These are phyloP conservation scores for Diospyros lotus DNA, from an alignment of 148 eudicot species.

Conservation along the genomic window DNA sequence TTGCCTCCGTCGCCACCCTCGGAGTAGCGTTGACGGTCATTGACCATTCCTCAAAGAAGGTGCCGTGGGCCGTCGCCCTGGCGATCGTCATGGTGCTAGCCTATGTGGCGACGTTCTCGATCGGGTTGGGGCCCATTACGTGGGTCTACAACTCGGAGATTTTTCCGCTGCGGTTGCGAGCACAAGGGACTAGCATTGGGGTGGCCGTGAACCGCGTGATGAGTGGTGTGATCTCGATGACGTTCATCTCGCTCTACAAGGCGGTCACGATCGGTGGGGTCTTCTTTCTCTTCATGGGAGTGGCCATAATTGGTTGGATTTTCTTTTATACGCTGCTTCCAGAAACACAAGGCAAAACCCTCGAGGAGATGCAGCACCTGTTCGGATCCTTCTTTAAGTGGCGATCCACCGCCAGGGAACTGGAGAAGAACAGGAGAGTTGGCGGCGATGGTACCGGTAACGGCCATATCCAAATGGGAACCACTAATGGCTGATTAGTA, in stretches of 20 bases:
- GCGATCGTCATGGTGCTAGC: slow-evolving; percentile 12
- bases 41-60: slow-evolving; percentile 8
- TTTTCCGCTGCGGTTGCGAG: slow-evolving; percentile 29
- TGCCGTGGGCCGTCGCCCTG: slow-evolving; percentile 26
- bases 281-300: slow-evolving; percentile 42
- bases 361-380: slow-evolving; percentile 21
- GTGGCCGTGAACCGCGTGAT: slow-evolving; percentile 51
- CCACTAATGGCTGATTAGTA: too few relatives aligned
- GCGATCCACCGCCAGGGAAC: background rate
- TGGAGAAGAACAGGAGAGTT: background rate
- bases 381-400: slow-evolving; percentile 9
- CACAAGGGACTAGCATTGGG: slow-evolving; percentile 47
- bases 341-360: slow-evolving; percentile 23
- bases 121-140: slow-evolving; percentile 29
- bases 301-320: slow-evolving; percentile 22
- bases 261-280: slow-evolving; percentile 55
- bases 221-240: slow-evolving; percentile 59
- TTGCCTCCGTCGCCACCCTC: slow-evolving; percentile 9
- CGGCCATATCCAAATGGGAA: too few relatives aligned
- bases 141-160: slow-evolving; percentile 31
- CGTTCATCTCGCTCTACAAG: slow-evolving; percentile 41
- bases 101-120: slow-evolving; percentile 26
- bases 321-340: slow-evolving; percentile 20
- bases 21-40: slow-evolving; percentile 14
- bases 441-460: background rate